Conservation (phyloP, 352 stramenopile genomes). For the Pythium brassicae region DNA sequence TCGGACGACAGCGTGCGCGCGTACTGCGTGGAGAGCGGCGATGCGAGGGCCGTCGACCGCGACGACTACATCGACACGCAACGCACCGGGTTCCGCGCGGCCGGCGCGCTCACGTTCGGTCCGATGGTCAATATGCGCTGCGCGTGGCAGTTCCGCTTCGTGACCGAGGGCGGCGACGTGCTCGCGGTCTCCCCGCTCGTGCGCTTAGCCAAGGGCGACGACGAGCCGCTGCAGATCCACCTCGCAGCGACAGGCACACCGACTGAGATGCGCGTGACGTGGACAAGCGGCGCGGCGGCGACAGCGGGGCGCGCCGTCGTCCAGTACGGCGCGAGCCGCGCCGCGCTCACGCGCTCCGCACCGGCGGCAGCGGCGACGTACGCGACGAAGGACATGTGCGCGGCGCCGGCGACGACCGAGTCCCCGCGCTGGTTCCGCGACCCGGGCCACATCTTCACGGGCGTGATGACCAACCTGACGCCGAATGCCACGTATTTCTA, state of each 20-base stretch:
- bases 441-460: conserved; percentile 11
- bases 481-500: conserved; percentile 13
- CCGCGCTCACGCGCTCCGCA: conserved; percentile 13
- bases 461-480: conserved; percentile 12
- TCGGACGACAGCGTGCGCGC: conserved; percentile 13
- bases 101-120: conserved; percentile 11
- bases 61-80: conserved; percentile 15
- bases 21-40: conserved; percentile 16
- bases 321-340: conserved; percentile 23
- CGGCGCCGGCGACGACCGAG: conserved; percentile 4
- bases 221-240: conserved; percentile 29
- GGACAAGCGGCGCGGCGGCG: conserved; percentile 36
- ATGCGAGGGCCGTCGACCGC: neutral
- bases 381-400: conserved; percentile 14
- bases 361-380: conserved; percentile 11
- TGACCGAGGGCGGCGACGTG: conserved; percentile 23
- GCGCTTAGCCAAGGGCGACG: conserved; percentile 27
- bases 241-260: conserved; percentile 5
- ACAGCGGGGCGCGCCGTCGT: conserved; percentile 21
- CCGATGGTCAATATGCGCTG: conserved; percentile 30
- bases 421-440: conserved; percentile 11
- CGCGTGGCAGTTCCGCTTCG: conserved; percentile 24
- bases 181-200: conserved; percentile 30
- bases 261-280: conserved; percentile 49
- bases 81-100: neutral